A percentile compares a stretch with the other conserved stretches of the same genome.
Conservation (phyloP, 2,329 filamentous ascomycete species). For the Thermothelomyces thermophilus region DNA sequence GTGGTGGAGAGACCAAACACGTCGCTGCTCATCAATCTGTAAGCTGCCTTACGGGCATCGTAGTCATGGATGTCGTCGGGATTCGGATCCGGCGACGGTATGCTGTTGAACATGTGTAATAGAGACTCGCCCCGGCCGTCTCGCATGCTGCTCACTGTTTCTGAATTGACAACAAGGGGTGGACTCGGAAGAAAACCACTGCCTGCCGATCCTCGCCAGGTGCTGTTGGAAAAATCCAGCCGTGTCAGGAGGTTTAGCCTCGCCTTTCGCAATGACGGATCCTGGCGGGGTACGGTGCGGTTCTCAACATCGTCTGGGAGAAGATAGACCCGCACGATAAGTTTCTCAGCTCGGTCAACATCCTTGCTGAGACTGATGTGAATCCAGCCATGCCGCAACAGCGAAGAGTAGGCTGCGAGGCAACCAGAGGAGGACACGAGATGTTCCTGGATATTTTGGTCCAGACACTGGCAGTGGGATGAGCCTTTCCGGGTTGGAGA, state of each 20-base stretch:
- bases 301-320: slow-evolving; percentile 60
- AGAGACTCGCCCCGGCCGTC: slow-evolving; percentile 45
- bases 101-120: slow-evolving; percentile 65
- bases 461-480: slow-evolving; percentile 1
- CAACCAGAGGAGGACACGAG: slow-evolving; percentile 12
- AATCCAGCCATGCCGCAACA: slow-evolving; percentile 39
- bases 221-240: slow-evolving; percentile 48
- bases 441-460: slow-evolving; percentile 8
- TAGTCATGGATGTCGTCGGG: slow-evolving; percentile 41
- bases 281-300: slow-evolving; percentile 43
- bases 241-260: slow-evolving; percentile 43
- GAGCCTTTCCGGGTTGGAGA: not conserved
- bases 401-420: slow-evolving; percentile 13
- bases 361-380: slow-evolving; percentile 35
- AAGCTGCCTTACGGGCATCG: slow-evolving; percentile 47
- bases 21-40: slow-evolving; percentile 46
- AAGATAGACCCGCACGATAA: slow-evolving; percentile 50
- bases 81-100: slow-evolving; percentile 61
- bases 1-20: slow-evolving; percentile 55
- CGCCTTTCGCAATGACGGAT: slow-evolving; percentile 37
- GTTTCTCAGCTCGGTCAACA: slow-evolving; percentile 17
- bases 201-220: slow-evolving; percentile 47
- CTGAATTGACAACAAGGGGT: slow-evolving; percentile 33
- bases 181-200: not conserved
- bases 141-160: slow-evolving; percentile 21